Conservation (phyloP, 164 flowering plant genomes). For the Vitis vinifera region ASM3070453v1 NC_081810.1:20684501-20685000, state of each 20-base stretch:
- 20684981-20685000: neutral
- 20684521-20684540: neutral
- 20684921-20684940: slow-evolving; percentile 86
- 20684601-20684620: slow-evolving; percentile 94
- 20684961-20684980: slow-evolving; percentile 86
- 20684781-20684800: slow-evolving; percentile 30
- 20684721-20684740: slow-evolving; percentile 41
- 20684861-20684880: slow-evolving; percentile 96
- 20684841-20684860: slow-evolving; percentile 90
- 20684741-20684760: slow-evolving; percentile 37
- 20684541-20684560: slow-evolving; percentile 79
- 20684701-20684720: slow-evolving; percentile 76
- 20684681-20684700: slow-evolving; percentile 84
- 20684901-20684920: slow-evolving; percentile 90
- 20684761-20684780: slow-evolving; percentile 30
- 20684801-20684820: slow-evolving; percentile 23
- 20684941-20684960: slow-evolving; percentile 95
- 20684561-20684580: slow-evolving; percentile 83
- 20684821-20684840: slow-evolving; percentile 58
- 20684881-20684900: slow-evolving; percentile 94
- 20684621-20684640: slow-evolving; percentile 78
- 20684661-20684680: slow-evolving; percentile 79
- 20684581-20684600: slow-evolving; percentile 92
- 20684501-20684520: neutral
- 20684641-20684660: slow-evolving; percentile 98